Evolutionary conservation across 768 basidiomycete species (phyloP).

Genomic region (Trametes sanguinea): DNA sequence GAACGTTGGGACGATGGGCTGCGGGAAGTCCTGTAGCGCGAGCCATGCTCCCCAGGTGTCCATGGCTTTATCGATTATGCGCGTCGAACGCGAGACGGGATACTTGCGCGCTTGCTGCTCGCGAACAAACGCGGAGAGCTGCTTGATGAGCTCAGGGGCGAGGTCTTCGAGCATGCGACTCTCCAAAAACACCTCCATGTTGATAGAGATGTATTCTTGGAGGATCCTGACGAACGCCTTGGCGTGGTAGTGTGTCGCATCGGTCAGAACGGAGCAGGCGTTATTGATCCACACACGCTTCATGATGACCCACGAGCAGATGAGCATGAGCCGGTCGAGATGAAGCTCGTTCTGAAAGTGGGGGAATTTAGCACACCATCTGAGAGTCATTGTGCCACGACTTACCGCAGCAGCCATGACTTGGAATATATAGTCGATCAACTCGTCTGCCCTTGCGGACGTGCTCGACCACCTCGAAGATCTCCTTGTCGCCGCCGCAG

Average conservation of each 20-base stretch:
- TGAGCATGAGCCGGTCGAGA: conserved; percentile 77
- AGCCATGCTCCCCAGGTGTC: conserved; percentile 73
- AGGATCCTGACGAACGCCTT: conserved; percentile 65
- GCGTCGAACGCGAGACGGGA: conserved; percentile 61
- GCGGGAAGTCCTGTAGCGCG: conserved; percentile 64
- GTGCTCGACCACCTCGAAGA: conserved; percentile 73
- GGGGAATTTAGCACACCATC: background rate
- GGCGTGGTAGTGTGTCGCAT: conserved; percentile 80
- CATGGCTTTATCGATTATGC: conserved; percentile 55
- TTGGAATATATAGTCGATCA: conserved; percentile 84
- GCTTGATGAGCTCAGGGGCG: conserved; percentile 60
- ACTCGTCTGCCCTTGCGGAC: conserved; percentile 63
- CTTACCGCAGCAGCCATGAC: conserved; percentile 83
- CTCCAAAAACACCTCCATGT: conserved; percentile 88
- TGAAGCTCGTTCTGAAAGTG: conserved; percentile 76
- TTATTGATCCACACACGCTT: conserved; percentile 70
- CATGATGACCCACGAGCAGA: conserved; percentile 80
- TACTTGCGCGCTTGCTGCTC: conserved; percentile 64
- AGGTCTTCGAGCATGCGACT: conserved; percentile 78
- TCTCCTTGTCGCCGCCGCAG: conserved; percentile 62
- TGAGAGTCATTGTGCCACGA: conserved; percentile 7
- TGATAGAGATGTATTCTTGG: conserved; percentile 77
- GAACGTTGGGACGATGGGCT: conserved; percentile 44
- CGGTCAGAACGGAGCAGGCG: conserved; percentile 75
- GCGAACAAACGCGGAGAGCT: conserved; percentile 61